Evolutionary conservation across 176 grass and related monocot genomes (phyloP).

Genomic region (Ensete ventricosum): DNA sequence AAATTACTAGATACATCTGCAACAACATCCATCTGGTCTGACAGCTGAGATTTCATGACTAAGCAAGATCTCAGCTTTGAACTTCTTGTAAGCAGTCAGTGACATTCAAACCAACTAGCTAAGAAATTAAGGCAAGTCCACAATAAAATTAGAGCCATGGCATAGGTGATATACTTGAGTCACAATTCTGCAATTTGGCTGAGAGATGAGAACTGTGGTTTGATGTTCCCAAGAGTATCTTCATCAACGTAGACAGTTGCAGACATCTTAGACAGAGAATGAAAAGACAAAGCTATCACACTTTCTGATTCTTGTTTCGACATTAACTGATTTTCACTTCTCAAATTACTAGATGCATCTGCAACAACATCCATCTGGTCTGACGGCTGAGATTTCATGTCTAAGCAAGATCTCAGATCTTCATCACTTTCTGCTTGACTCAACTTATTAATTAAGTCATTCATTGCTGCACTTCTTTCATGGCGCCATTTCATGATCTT

Average conservation of each 20-base stretch:
- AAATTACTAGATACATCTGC: constrained; percentile 13
- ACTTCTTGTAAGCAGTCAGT: no score
- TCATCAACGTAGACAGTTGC: constrained; percentile 33
- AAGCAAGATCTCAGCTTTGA: constrained; percentile 49
- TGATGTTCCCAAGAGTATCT: constrained; percentile 21
- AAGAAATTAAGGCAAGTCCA: no score
- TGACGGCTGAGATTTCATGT: constrained; percentile 25
- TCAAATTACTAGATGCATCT: constrained; percentile 14
- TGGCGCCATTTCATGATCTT: constrained; percentile 27
- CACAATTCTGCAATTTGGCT: constrained; percentile 38
- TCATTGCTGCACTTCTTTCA: constrained; percentile 33
- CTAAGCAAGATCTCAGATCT: constrained; percentile 57
- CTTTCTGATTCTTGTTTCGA: constrained; percentile 21
- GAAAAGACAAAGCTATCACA: not conserved
- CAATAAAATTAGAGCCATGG: no score
- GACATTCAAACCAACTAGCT: no score
- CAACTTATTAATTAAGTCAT: constrained; percentile 56
- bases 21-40: not conserved
- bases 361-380: not conserved
- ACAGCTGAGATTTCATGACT: constrained; percentile 26
- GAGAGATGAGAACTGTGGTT: constrained; percentile 36
- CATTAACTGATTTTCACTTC: not conserved
- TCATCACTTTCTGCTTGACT: constrained; percentile 39
- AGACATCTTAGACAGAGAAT: constrained; percentile 33
- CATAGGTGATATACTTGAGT: constrained; percentile 6